Evolutionary conservation across 192 early-diverging fungal species (phyloP), one percentile per base, ranked within the genome.

Genomic region (Cetraspora pellucida): DNA sequence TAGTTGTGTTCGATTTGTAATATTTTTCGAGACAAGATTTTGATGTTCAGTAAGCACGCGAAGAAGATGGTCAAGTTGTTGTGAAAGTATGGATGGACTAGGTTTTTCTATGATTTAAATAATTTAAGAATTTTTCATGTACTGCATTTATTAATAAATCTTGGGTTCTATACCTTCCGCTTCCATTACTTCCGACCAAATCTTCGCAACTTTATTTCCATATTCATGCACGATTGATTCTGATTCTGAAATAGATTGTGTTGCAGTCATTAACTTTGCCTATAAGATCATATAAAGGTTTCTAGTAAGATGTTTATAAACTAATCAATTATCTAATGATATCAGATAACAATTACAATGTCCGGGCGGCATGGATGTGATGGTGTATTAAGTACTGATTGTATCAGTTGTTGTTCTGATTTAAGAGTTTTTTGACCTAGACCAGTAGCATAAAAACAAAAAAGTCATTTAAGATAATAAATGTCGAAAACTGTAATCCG

Each of bases 151-250:
- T n/a, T 25, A 23, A 23, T 65, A n/a, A 30, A 65, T n/a, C 17
- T 9, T 27, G 27, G 14, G 10, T 11, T 3, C 0, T 16, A 50
- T 70, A 70, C 68, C 68, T 52, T 70, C 68, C 17, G 21, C 68
- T 28, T 65, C 63, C 63, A 70, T 52, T 25, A 52, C 47, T 52
- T 70, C 68, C 14, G 68, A 28, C 68, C 68, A 70, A 52, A 52
- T 19, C 11, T 70, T 70, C 17, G 49, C 2, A 9, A 70, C 46
- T 7, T 70, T 65, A 7, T 31, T 65, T 43, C 45, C 21, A 37
- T 46, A 47, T 50, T 52, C 46, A 0, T 70, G 68, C 1, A 70
- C 27, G 3, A 49, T 16, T 28, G 23, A 52, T 70, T 70, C 49
- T 28, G 14, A 52, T 6, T 47, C 68, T 25, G 49, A 23, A 31